Base-by-base conservation (phyloP, 2,329 filamentous ascomycete genomes). In the Huntiella moniliformis region DNA sequence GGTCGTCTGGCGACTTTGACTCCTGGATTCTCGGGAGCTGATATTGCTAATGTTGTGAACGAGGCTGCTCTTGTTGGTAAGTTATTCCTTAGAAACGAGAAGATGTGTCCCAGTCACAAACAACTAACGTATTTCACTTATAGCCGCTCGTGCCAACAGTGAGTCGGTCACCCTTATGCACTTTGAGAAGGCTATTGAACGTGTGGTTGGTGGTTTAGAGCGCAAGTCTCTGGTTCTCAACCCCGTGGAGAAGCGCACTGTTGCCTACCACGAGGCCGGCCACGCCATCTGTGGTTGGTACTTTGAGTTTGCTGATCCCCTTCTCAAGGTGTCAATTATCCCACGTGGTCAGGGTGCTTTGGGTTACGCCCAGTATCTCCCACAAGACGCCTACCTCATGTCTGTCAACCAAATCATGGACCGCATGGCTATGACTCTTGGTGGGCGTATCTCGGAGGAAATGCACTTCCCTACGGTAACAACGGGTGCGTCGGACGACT, bases 271-370 rank as follows among this genome's bases (percentile, higher is more conserved):
- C 64, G 91, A 98, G 67, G 91, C 91, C 32, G 91, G 91, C 49
- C 91, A 98, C 62, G 91, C 91, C 52, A 93, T 98, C 60, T 98
- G 91, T 61, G 91, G 91, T 49, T 98, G 91, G 91, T 98, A 81
- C 69, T 83, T 98, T 66, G 77, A 84, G 63, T 86, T 82, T 60
- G 91, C 91, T n/a, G 91, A 98, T 57, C 91, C 91, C 13, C 75
- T 98, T 3, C 79, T 98, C 50, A 98, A 98, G 67, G 91, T 98
- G 38, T 95, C 87, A 48, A 98, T 98, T 63, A 96, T 98, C 56
- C 91, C 91, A 13, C 86, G 91, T 58, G 91, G 88, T 47, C 82
- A 91, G 61, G 91, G 86, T 33, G 86, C 87, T 18, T 70, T 98
- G 12, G 91, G 91, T 6, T 98, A 98, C 59, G 91, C 91, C 1